These are phyloP conservation scores for Curvularia sp. DNA, from an alignment of 2,329 filamentous ascomycete genomes.

Conservation along the genomic window DNA sequence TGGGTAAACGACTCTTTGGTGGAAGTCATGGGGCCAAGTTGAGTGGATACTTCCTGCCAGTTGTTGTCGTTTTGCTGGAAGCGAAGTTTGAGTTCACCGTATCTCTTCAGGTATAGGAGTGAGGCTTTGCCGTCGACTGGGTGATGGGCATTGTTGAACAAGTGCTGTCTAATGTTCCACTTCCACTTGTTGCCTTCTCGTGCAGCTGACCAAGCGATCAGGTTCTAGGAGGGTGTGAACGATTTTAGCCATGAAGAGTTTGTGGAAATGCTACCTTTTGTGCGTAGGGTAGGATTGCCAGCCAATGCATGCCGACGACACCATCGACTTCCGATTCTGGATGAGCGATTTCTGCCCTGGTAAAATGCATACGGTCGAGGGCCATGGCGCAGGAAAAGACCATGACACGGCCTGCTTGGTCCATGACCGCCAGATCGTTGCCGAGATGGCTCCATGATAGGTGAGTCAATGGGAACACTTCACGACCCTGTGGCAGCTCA, in stretches of 20 bases:
- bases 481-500: slow-evolving; percentile 67
- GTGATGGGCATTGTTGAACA: slow-evolving; percentile 75
- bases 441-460: slow-evolving; percentile 80
- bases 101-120: slow-evolving; percentile 77
- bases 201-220: slow-evolving; percentile 51
- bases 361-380: slow-evolving; percentile 73
- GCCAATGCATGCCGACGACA: slow-evolving; percentile 86
- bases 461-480: slow-evolving; percentile 75
- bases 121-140: slow-evolving; percentile 74
- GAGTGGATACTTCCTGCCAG: slow-evolving; percentile 75
- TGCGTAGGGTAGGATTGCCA: slow-evolving; percentile 59
- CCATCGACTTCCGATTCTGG: slow-evolving; percentile 75
- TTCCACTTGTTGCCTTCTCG: slow-evolving; percentile 63
- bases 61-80: slow-evolving; percentile 77
- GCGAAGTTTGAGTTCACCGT: slow-evolving; percentile 75
- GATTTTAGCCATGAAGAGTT: neutral
- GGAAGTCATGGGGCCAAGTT: slow-evolving; percentile 75
- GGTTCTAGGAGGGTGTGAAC: slow-evolving; percentile 36
- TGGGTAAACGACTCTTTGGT: slow-evolving; percentile 59
- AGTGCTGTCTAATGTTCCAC: slow-evolving; percentile 71
- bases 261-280: slow-evolving; percentile 40
- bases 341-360: slow-evolving; percentile 71
- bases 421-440: slow-evolving; percentile 83
- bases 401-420: slow-evolving; percentile 77
- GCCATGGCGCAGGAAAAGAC: slow-evolving; percentile 75